Conservation (phyloP, 2,329 filamentous ascomycete species). For the Aureobasidium sp. region DNA sequence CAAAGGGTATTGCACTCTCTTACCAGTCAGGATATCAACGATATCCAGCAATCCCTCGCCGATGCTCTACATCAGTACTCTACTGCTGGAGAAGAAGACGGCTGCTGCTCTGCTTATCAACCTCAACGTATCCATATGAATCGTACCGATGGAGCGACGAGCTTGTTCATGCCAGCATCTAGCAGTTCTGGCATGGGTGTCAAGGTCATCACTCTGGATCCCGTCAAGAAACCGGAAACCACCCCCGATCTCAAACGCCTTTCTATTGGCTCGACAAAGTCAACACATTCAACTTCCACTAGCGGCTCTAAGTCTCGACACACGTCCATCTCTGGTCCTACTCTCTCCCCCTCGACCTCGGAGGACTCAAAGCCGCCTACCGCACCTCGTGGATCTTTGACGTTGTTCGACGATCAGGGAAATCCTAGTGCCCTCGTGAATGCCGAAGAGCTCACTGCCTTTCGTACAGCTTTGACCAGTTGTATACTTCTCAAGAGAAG, state of each 20-base stretch:
- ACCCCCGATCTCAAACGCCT: constrained; percentile 21
- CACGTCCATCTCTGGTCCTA: constrained; percentile 7
- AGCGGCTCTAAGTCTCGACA: not conserved
- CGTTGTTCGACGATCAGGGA: constrained; percentile 47
- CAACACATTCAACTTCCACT: not conserved
- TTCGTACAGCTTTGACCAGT: constrained; percentile 57
- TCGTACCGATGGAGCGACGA: constrained; percentile 52
- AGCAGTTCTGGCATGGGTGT: constrained; percentile 52
- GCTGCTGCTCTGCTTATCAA: constrained; percentile 52
- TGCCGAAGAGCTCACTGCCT: constrained; percentile 60
- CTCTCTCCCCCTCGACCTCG: constrained; percentile 19
- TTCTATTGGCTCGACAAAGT: constrained; percentile 11
- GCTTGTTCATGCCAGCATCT: constrained; percentile 59
- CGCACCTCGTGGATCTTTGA: constrained; percentile 44
- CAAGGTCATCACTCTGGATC: constrained; percentile 53
- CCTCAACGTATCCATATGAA: constrained; percentile 53
- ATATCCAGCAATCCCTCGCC: constrained; percentile 50
- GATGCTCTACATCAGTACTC: constrained; percentile 58
- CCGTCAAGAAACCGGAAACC: constrained; percentile 12
- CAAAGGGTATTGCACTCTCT: constrained; percentile 47
- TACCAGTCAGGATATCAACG: constrained; percentile 46
- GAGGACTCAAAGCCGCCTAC: constrained; percentile 16
- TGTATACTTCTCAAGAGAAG: constrained; percentile 57
- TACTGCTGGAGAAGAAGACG: constrained; percentile 48
- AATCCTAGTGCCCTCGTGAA: constrained; percentile 54